Evolutionary conservation across 129 eudicot species (phyloP), one percentile per base, ranked within the genome.

Genomic region (Calendula officinalis): DNA sequence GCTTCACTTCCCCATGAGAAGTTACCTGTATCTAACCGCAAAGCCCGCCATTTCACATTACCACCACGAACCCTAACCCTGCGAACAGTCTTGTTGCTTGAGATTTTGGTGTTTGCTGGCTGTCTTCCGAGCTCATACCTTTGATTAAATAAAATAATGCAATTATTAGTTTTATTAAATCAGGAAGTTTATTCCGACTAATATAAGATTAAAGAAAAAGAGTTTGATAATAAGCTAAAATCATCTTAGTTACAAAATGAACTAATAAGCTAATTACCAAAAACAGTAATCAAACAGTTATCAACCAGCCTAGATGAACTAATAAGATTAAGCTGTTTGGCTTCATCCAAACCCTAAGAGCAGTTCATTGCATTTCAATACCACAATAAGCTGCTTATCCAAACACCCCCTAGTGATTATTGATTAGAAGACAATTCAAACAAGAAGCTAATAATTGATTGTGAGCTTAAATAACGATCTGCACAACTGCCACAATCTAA

Each of bases 1-100:
- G 90, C 95, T 62, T 89, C 97, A 55, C 90, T 89, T 2, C 96
- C 96, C 96, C 96, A 89, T 0, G 96, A 89, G 90, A 35, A 89
- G 76, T 89, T 89, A 4, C 96, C 96, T 2, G 94, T 89, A 59
- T 89, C 96, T 77, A 89, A 69, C 73, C 94, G 83, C 85, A 89
- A 74, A 0, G 97, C 97, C 39, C 97, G 86, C 95, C 97, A 89
- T 77, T 89, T 89, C 43, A 89, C 95, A 45, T 86, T 89, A 5
- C 97, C 97, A 52, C 97, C 95, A 17, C 97, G 77, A 52, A 83
- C 88, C 16, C 97, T 71, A 2, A 89, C 82, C 72, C 97, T 83
- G 22, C 95, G 38, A 35, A 89, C 97, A 22, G 97, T 89, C 79
- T 89, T 89, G 77, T 81, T 74, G 72, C 82, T 85, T 3, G 95